Conservation (phyloP, 257 asterid species). For the Lavandula angustifolia region DNA sequence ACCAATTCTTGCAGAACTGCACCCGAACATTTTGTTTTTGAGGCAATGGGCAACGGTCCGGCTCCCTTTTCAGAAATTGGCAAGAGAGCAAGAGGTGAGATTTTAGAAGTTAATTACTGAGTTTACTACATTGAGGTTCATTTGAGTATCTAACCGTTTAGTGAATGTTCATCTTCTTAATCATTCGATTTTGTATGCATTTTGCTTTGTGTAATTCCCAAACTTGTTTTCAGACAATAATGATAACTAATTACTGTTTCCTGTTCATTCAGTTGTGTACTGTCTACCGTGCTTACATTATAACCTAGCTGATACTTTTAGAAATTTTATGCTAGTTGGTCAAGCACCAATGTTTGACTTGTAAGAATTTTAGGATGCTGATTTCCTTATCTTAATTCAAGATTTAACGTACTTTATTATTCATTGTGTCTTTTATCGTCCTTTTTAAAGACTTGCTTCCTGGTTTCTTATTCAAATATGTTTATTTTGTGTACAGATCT, state of each 20-base stretch:
- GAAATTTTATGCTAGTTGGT: not conserved
- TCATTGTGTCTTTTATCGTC: slow-evolving; percentile 2
- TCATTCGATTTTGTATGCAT: not conserved
- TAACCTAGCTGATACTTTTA: not conserved
- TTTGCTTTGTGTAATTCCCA: slow-evolving; percentile 2
- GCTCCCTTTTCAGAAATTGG: slow-evolving; percentile 83
- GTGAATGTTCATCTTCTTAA: slow-evolving; percentile 8
- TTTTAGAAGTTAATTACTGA: slow-evolving; percentile 1
- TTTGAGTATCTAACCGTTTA: slow-evolving; percentile 1
- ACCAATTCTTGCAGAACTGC: slow-evolving; percentile 27
- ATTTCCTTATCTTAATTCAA: slow-evolving; percentile 10
- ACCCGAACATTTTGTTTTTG: slow-evolving; percentile 17
- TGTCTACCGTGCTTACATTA: not conserved
- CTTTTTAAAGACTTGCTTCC: slow-evolving; percentile 7
- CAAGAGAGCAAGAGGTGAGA: slow-evolving; percentile 72
- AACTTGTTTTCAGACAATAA: not conserved
- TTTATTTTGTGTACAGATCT: slow-evolving; percentile 54
- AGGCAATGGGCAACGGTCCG: slow-evolving; percentile 60
- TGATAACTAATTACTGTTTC: not conserved
- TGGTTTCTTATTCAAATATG: slow-evolving; percentile 10
- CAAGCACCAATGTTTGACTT: not conserved
- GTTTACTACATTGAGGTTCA: not conserved
- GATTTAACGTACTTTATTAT: not conserved
- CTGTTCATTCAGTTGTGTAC: not conserved
- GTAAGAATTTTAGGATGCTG: slow-evolving; percentile 4